A percentile compares a stretch with the other conserved stretches of the same genome.
phyloP scores from a whole-genome alignment of 1,284 basidiomycete genomes.

The Mycena sp. region DNA sequence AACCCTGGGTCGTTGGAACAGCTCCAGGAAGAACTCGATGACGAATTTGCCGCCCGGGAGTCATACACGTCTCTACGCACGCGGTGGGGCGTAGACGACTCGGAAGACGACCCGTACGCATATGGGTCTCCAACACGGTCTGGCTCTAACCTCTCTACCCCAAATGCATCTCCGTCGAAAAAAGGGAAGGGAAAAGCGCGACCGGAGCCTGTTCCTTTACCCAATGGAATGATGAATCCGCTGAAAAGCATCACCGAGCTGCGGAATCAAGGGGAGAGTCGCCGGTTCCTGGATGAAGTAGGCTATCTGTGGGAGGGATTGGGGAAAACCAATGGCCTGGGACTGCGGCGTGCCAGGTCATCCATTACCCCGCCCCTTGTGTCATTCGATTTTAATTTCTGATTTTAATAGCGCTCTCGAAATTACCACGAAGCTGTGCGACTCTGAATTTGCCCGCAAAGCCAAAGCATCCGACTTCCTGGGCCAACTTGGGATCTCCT shows the following conservation, averaged over 20 bases:
- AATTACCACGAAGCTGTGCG: constrained; percentile 75
- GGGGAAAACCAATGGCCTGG: constrained; percentile 56
- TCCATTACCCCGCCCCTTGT: neutral
- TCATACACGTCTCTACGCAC: constrained; percentile 74
- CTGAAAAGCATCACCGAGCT: constrained; percentile 83
- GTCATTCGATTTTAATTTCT: constrained; percentile 15
- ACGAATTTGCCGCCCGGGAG: constrained; percentile 66
- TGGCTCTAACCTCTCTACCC: constrained; percentile 35
- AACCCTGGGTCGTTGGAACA: constrained; percentile 34
- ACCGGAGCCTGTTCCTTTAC: constrained; percentile 42
- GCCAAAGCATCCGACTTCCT: constrained; percentile 80
- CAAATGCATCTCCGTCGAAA: constrained; percentile 35
- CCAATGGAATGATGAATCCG: constrained; percentile 73
- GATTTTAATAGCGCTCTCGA: constrained; percentile 67
- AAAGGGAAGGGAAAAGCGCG: constrained; percentile 33
- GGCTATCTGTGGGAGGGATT: constrained; percentile 85
- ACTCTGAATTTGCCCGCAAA: constrained; percentile 75
- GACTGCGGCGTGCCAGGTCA: constrained; percentile 74
- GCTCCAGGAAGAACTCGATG: constrained; percentile 49
- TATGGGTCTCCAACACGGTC: constrained; percentile 43
- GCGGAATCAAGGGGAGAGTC: constrained; percentile 78
- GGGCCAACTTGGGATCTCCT: constrained; percentile 73
- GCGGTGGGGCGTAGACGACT: constrained; percentile 79
- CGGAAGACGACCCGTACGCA: constrained; percentile 71
- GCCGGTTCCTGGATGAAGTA: constrained; percentile 81